A percentile compares a stretch with the other conserved stretches of the same genome.
Conservation (phyloP, 2,329 filamentous ascomycete species). For the Aspergillus sojae region DNA sequence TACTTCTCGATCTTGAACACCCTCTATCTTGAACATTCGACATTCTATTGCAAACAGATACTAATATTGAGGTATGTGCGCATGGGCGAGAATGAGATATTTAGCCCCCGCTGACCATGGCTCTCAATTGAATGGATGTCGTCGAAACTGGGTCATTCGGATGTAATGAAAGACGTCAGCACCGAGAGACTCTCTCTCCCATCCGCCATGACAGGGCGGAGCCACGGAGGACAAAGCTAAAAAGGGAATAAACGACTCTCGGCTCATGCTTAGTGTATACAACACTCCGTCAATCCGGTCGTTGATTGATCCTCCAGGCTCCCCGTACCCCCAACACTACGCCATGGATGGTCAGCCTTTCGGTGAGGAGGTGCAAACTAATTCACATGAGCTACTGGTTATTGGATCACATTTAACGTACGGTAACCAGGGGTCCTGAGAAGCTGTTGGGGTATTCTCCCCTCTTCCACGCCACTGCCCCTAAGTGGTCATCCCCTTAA, state of each 20-base stretch:
- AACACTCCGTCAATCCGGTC: background rate
- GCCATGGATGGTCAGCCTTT: conserved; percentile 1
- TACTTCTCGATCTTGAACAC: background rate
- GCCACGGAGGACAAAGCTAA: background rate
- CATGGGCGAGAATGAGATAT: background rate
- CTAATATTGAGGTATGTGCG: background rate
- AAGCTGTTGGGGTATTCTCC: background rate
- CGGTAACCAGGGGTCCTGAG: background rate
- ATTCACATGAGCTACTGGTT: background rate
- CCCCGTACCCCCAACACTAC: background rate
- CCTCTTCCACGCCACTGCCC: background rate
- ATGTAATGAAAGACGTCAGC: conserved; percentile 5
- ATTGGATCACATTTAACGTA: background rate
- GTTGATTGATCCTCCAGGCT: background rate
- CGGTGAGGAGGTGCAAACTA: background rate
- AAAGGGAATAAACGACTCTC: background rate
- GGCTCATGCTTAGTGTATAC: background rate
- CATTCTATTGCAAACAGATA: background rate
- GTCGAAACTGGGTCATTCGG: background rate
- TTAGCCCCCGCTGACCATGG: background rate
- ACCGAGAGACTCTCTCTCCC: background rate
- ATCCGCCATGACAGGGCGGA: background rate
- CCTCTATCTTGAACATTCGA: background rate
- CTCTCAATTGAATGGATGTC: background rate
- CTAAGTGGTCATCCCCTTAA: background rate